Base-by-base conservation (phyloP, 257 asterid species). In the Avicennia marina region DNA sequence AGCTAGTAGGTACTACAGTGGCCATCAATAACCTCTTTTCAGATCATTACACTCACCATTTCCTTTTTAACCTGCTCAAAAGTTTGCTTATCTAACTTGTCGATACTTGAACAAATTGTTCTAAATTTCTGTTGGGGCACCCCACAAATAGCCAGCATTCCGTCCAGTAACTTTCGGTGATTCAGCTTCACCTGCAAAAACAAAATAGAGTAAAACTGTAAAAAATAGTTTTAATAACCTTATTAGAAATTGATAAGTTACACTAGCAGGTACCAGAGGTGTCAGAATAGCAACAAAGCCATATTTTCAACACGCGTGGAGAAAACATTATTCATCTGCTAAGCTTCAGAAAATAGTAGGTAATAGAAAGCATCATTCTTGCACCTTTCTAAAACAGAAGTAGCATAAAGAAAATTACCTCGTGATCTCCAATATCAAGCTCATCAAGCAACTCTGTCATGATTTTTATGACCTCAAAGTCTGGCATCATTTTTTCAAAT, bases 41-140 rank as follows among this genome's bases (percentile, higher is more conserved):
- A 67, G 70, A 46, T 13, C 24, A 25, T 22, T 25, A 34, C 25
- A 67, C 80, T 68, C 67, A 93, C 98, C 97, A 93, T 84, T 86
- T 91, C 98, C 72, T 65, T 86, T 67, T 83, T 89, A 60, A 93
- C 75, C 77, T 81, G 95, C 78, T 80, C 96, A 72, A 93, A 93
- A 2, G 95, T 55, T 73, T 78, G 97, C 70, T 93, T 93, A 81
- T 93, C 98, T 62, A 89, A 66, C 76, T 91, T 91, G 78, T 91
- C 98, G 64, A 91, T 91, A 75, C 96, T 91, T 2, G 98, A 91
- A 71, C 98, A 91, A 58, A 91, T 77, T 31, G 87, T 83, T 75
- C 98, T 79, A 56, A 85, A 85, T 58, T 91, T 88, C 64, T 75
- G 90, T 51, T 72, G 84, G 27, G 98, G 96, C 36, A 91, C 98